Percentiles rank a stretch among this genome's conserved stretches.
Conservation (phyloP, 768 basidiomycete species). For the Trametes villosa region DNA sequence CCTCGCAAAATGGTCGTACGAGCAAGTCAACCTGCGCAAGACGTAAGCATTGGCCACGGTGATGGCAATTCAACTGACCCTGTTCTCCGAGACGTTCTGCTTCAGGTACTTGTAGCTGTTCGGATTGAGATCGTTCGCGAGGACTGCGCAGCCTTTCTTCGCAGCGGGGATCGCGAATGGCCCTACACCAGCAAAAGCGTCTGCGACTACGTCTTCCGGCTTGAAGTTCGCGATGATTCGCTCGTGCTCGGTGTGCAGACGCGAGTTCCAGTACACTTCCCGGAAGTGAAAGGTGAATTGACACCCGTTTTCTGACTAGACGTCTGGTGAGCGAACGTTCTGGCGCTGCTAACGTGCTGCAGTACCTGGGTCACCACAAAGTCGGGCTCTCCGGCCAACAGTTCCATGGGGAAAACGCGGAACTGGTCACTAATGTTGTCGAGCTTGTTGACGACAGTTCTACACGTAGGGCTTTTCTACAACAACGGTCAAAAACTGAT, state of each 20-base stretch:
- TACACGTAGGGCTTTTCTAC: slow-evolving; percentile 84
- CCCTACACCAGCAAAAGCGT: slow-evolving; percentile 97
- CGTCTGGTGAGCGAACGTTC: background rate
- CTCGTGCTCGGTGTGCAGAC: slow-evolving; percentile 89
- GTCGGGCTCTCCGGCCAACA: slow-evolving; percentile 88
- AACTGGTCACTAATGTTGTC: slow-evolving; percentile 84
- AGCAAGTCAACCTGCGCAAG: slow-evolving; percentile 63
- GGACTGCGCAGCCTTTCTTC: slow-evolving; percentile 85
- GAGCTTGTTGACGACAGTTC: slow-evolving; percentile 95
- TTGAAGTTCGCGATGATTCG: slow-evolving; percentile 78
- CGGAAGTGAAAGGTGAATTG: slow-evolving; percentile 93
- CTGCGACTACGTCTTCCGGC: slow-evolving; percentile 80
- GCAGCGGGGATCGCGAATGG: slow-evolving; percentile 95
- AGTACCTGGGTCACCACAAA: slow-evolving; percentile 87
- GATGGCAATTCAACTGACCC: slow-evolving; percentile 49
- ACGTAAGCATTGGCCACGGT: background rate
- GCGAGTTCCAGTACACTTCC: slow-evolving; percentile 97
- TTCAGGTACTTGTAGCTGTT: slow-evolving; percentile 77
- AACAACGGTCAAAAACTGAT: background rate
- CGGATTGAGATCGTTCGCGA: slow-evolving; percentile 96
- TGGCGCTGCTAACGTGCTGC: slow-evolving; percentile 34
- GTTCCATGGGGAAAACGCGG: slow-evolving; percentile 95
- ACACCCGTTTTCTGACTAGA: slow-evolving; percentile 82
- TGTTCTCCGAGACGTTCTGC: slow-evolving; percentile 76
- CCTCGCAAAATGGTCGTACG: slow-evolving; percentile 77